A percentile compares a stretch with the other conserved stretches of the same genome.
These are phyloP conservation scores for Cyanophora paradoxa DNA, from an alignment of 78 protist genomes.

Conservation along the genomic window DNA sequence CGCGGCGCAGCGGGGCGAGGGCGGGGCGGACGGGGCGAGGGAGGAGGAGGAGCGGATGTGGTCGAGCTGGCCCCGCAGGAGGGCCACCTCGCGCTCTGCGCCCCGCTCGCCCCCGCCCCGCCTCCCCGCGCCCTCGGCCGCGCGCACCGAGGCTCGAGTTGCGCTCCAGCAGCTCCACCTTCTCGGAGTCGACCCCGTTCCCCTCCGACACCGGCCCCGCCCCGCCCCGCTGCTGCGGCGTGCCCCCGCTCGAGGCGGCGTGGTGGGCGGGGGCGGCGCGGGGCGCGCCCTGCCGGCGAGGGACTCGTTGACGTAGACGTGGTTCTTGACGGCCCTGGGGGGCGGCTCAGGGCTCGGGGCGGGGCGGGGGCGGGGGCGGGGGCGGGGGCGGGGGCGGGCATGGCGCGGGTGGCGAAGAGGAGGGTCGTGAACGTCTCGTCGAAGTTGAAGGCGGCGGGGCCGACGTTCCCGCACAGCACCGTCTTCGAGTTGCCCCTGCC, in stretches of 20 bases:
- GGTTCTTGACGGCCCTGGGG: background rate
- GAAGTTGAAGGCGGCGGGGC: background rate
- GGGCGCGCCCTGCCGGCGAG: background rate
- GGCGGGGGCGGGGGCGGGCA: background rate
- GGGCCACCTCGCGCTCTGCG: background rate
- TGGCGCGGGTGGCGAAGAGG: background rate
- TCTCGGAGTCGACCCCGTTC: background rate
- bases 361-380: background rate
- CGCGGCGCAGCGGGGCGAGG: too few species aligned
- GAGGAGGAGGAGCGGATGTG: too few species aligned
- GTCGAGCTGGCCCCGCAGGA: background rate
- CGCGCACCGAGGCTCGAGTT: background rate
- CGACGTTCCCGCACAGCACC: background rate
- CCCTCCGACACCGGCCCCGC: too few species aligned
- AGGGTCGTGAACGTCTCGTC: background rate
- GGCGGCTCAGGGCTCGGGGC: background rate
- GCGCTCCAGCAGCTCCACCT: background rate
- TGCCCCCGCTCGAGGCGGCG: too few species aligned
- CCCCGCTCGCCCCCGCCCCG: too few species aligned
- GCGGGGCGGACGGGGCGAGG: too few species aligned
- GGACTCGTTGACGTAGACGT: background rate
- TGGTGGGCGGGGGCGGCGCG: background rate
- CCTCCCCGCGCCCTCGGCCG: too few species aligned
- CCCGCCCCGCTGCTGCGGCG: too few species aligned
- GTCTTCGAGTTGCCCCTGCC: background rate